Percentiles rank a stretch among this genome's conserved stretches.
Conservation (phyloP, 176 grass and related monocot species). For the Aegilops bicornis region DNA sequence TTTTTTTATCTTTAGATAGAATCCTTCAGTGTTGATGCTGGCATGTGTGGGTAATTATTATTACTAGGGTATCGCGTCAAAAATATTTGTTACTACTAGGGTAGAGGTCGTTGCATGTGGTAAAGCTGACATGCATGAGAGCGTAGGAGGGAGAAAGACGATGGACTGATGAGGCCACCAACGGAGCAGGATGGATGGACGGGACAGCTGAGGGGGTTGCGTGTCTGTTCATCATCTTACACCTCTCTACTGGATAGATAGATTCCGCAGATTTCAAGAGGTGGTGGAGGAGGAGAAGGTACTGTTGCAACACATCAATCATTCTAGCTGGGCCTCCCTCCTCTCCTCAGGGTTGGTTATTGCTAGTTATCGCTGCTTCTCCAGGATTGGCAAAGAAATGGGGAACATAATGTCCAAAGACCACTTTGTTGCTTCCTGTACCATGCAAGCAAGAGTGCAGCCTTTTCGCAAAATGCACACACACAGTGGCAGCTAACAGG, state of each 20-base stretch:
- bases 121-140: conserved; percentile 32
- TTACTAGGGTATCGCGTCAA: no score
- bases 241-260: neutral
- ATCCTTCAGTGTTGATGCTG: no score
- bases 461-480: neutral
- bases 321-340: neutral
- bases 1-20: no score
- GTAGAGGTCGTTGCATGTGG: conserved; percentile 28
- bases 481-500: neutral
- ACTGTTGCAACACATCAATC: conserved; percentile 27
- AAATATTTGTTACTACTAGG: neutral
- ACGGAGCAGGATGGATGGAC: neutral
- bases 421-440: neutral
- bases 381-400: conserved; percentile 34
- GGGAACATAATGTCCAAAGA: neutral
- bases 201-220: neutral
- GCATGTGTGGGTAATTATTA: no score
- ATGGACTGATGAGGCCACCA: conserved; percentile 21
- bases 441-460: neutral
- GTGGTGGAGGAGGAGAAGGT: neutral
- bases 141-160: conserved; percentile 6
- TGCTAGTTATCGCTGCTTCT: conserved; percentile 35
- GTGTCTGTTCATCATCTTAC: conserved; percentile 3
- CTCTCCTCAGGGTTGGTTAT: neutral
- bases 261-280: conserved; percentile 10